Percentiles rank a stretch among this genome's conserved stretches.
Evolutionary conservation across 345 rosid genomes (phyloP).

Genomic region (Xanthoceras sorbifolium): DNA sequence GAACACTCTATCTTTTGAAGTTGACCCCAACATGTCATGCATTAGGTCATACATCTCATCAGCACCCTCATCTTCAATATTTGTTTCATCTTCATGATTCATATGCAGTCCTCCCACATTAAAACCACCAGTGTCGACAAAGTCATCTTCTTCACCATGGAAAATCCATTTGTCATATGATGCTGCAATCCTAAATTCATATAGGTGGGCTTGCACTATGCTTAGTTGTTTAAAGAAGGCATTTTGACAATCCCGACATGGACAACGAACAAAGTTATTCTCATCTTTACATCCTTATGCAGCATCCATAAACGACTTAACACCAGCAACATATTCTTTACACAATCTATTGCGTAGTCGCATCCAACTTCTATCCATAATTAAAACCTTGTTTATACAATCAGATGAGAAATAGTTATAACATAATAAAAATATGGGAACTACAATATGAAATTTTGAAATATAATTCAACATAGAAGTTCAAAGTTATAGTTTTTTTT

Average conservation of each 20-base stretch:
- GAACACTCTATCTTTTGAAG: background rate
- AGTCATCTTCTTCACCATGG: background rate
- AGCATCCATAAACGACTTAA: background rate
- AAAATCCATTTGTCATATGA: background rate
- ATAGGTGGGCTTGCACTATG: background rate
- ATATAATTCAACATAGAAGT: no score
- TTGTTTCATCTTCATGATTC: no score
- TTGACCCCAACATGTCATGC: background rate
- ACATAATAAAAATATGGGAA: no score
- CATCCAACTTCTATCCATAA: constrained; percentile 1
- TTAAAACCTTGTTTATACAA: no score
- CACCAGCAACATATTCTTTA: background rate
- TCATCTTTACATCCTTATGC: background rate
- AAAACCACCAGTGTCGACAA: background rate
- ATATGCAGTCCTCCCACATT: background rate
- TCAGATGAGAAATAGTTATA: no score
- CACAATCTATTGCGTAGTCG: background rate
- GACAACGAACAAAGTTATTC: background rate
- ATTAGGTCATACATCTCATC: background rate
- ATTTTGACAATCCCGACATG: background rate
- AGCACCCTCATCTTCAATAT: background rate
- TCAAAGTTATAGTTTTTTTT: no score
- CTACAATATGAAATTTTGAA: no score
- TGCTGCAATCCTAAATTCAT: background rate
- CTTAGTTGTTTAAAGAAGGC: background rate